Conservation (phyloP, 345 rosid species). For the Euclidium syriacum region DNA sequence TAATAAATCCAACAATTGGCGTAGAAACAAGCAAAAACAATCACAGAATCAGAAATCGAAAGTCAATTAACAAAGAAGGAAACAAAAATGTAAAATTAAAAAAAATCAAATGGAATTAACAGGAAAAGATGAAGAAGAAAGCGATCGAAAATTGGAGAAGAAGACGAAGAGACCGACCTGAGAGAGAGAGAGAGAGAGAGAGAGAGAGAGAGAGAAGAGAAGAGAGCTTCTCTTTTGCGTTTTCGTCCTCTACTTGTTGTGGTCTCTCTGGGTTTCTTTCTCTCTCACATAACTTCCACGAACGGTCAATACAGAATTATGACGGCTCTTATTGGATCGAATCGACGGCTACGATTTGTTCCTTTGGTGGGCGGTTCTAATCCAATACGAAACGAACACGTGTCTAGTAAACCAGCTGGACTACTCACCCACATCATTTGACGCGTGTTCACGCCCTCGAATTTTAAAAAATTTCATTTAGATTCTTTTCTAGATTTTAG, state of each 20-base stretch:
- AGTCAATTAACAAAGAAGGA: constrained; percentile 9
- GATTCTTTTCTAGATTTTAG: not conserved
- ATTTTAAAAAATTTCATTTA: not conserved
- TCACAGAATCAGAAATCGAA: constrained; percentile 10
- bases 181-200: constrained; percentile 4
- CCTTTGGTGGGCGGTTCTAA: constrained; percentile 34
- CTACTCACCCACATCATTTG: constrained; percentile 15
- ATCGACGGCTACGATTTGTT: constrained; percentile 30
- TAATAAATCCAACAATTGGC: not conserved
- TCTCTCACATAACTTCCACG: constrained; percentile 37
- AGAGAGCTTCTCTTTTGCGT: constrained; percentile 12
- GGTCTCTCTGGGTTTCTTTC: constrained; percentile 31
- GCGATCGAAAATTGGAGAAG: constrained; percentile 8
- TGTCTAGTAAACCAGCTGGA: constrained; percentile 15
- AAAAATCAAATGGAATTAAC: not conserved
- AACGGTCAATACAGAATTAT: constrained; percentile 33
- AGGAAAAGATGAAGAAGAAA: constrained; percentile 14
- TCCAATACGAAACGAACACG: not conserved
- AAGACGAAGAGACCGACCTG: constrained; percentile 24
- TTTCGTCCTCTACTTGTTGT: constrained; percentile 16
- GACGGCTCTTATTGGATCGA: constrained; percentile 24
- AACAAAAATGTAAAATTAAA: not conserved
- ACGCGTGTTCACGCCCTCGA: constrained; percentile 28
- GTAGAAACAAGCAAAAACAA: not conserved
- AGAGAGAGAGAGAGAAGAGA: not conserved